phyloP scores from a whole-genome alignment of 2,329 filamentous ascomycete genomes.

The Fusarium lateritium region DNA sequence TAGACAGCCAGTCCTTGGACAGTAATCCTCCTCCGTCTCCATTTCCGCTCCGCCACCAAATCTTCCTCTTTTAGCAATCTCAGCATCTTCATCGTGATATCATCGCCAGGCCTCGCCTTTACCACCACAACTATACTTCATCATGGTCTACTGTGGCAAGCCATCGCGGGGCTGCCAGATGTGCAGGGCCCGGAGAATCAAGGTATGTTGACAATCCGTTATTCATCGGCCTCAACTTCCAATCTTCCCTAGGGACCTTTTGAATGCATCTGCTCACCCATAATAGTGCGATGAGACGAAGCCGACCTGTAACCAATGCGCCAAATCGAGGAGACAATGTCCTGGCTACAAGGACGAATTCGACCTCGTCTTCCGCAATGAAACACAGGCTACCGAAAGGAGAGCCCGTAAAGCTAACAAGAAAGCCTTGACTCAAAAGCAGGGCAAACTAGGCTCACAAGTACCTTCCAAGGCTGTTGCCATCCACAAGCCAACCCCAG shows the following conservation, averaged over 20 bases:
- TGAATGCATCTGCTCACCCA: constrained; percentile 25
- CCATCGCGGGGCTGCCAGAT: constrained; percentile 80
- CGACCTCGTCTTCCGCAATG: constrained; percentile 80
- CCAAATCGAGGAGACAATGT: constrained; percentile 74
- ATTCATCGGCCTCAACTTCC: background rate
- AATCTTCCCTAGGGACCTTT: background rate
- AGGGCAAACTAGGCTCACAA: constrained; percentile 43
- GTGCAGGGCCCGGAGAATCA: constrained; percentile 80
- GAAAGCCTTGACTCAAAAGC: constrained; percentile 60
- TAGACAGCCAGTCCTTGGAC: constrained; percentile 34
- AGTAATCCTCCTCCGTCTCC: constrained; percentile 18
- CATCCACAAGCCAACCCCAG: constrained; percentile 38
- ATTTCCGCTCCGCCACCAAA: constrained; percentile 10
- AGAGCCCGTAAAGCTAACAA: constrained; percentile 71
- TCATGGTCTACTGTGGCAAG: constrained; percentile 77
- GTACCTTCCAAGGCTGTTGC: constrained; percentile 27
- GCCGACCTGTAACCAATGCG: constrained; percentile 75
- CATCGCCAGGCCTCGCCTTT: background rate
- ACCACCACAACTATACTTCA: constrained; percentile 36
- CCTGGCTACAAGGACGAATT: constrained; percentile 80
- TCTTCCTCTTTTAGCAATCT: constrained; percentile 11
- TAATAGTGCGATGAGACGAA: constrained; percentile 76
- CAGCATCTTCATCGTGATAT: constrained; percentile 5
- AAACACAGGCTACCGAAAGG: constrained; percentile 77
- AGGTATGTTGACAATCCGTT: constrained; percentile 65